Conservation (phyloP, 2,329 filamentous ascomycete genomes). For the Cladosporium oxysporum region DNA sequence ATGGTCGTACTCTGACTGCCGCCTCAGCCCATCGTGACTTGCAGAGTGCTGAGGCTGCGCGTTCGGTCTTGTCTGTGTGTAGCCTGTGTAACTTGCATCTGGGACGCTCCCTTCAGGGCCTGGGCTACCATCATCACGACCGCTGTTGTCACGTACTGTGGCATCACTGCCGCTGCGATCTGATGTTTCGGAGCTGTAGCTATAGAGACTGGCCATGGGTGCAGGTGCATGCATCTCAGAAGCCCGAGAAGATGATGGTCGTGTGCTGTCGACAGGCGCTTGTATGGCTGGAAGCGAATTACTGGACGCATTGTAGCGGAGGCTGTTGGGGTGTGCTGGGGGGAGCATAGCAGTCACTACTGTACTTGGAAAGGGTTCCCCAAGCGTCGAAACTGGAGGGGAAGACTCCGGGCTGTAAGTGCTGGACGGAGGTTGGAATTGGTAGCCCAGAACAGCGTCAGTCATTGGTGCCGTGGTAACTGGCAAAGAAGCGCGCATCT, state of each 20-base stretch:
- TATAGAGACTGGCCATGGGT: slow-evolving; percentile 30
- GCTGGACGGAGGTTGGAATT: slow-evolving; percentile 28
- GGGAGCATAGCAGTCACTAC: slow-evolving; percentile 27
- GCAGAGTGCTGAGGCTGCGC: slow-evolving; percentile 31
- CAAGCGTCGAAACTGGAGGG: slow-evolving; percentile 25
- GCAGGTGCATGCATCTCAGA: slow-evolving; percentile 20
- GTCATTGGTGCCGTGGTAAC: slow-evolving; percentile 7
- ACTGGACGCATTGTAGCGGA: background rate
- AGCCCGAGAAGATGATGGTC: slow-evolving; percentile 21
- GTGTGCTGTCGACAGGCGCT: slow-evolving; percentile 20
- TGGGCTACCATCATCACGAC: slow-evolving; percentile 22
- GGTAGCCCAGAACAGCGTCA: slow-evolving; percentile 32
- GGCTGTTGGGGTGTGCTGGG: slow-evolving; percentile 18
- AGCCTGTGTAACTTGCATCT: slow-evolving; percentile 17
- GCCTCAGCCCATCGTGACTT: slow-evolving; percentile 29
- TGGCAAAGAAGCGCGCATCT: background rate
- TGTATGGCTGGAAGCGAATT: slow-evolving; percentile 22
- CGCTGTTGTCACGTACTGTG: slow-evolving; percentile 14
- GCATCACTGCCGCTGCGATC: slow-evolving; percentile 13
- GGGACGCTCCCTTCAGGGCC: slow-evolving; percentile 19
- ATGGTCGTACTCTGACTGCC: slow-evolving; percentile 30
- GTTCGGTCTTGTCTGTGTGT: slow-evolving; percentile 24
- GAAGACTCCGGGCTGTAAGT: slow-evolving; percentile 30
- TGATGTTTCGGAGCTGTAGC: slow-evolving; percentile 30
- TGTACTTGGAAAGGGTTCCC: slow-evolving; percentile 27